Evolutionary conservation across 345 rosid genomes (phyloP), one percentile per base, ranked within the genome.

Genomic region (Pistacia atlantica): DNA sequence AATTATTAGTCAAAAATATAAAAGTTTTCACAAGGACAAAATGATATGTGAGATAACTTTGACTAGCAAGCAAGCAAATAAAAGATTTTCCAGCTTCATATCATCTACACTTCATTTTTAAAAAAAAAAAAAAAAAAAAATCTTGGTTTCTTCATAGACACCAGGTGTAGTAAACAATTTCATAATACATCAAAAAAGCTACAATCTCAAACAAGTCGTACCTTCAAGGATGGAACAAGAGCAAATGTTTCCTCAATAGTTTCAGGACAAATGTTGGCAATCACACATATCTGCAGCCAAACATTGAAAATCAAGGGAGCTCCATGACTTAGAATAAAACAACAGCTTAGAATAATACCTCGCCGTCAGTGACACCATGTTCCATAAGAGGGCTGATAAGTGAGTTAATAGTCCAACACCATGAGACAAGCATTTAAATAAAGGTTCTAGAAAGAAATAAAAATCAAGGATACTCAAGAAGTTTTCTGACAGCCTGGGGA

Each of bases 221-320:
- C 97, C 97, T 92, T 90, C 84, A 92, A 78, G 14, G 97, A 87
- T 45, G 93, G 97, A 70, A 91, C 78, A 77, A 93, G 89, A 62
- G 97, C 92, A 83, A 88, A 92, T 62, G 75, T 93, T 88, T 96
- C 98, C 65, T 96, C 95, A 35, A 60, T 73, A 28, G 82, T 85
- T 70, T 96, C 99, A 46, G 99, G 97, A 72, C 90, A 87, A 37
- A 84, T 78, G 75, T 92, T 92, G n/a, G 89, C 97, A 71, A 90
- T 88, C 73, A 88, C 67, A 79, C 90, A 87, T 62, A 96, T 85
- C 99, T 93, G 85, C 85, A 84, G 49, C 49, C 74, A 82, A 76
- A 72, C 77, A 79, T 65, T 62, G 11, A n/a, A 71, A 76, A 77
- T 80, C 51, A 79, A 69, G 20, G 74, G 11, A 77, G 70, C 28